Base-by-base conservation (phyloP, 257 asterid species). In the Rubia yunnanensis region DNA sequence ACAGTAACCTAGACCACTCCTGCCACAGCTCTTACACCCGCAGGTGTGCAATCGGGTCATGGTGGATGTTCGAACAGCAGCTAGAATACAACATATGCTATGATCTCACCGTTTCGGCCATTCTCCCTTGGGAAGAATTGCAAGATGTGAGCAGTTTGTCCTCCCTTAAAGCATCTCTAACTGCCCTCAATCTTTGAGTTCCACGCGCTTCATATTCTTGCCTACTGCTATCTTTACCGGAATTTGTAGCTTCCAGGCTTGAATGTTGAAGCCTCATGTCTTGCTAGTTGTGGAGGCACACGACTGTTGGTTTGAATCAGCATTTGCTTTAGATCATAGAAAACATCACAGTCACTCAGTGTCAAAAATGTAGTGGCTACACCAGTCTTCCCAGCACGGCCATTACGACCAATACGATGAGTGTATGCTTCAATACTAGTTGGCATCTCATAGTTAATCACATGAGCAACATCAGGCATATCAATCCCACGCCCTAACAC, bases 1-100 rank as follows among this genome's bases (percentile, higher is more conserved):
- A n/a, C 98, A 92, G 81, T 85, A 76, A 20, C 84, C 83, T 17
- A 85, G 91, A 20, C 96, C 98, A 60, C 95, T 92, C 59, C 96
- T 95, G 31, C 98, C 86, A 68, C 96, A 92, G 41, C 72, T 70
- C 74, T 83, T 76, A 75, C 98, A 92, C 98, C 98, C 86, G 85
- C 66, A 50, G n/a, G n/a, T n/a, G n/a, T n/a, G n/a, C n/a, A n/a
- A n/a, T n/a, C n/a, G n/a, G 35, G 59, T 41, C 46, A 34, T 39
- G 27, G 17, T 11, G 24, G 31, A 26, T 13, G 58, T 20, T 7
- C 23, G 24, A 39, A 34, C 23, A 52, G 30, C 31, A n/a, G 69
- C 31, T 53, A 60, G 59, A 23, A 38, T 14, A 7, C 49, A 74
- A n/a, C n/a, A n/a, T 3, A 36, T 15, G 23, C 22, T 30, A 0